Evolutionary conservation across 148 eudicot species (phyloP).

Genomic region (Beta vulgaris): DNA sequence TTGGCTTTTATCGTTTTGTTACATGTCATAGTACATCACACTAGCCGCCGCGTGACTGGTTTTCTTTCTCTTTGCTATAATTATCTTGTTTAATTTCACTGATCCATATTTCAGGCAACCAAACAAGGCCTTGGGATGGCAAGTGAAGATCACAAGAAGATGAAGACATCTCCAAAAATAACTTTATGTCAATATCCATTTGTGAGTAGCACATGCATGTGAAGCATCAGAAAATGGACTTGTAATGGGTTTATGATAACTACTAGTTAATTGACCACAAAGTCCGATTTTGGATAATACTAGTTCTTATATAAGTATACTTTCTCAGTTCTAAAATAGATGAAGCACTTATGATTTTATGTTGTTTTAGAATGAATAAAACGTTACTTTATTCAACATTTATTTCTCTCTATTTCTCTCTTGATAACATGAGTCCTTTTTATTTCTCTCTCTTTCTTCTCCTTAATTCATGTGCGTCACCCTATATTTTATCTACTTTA

Average conservation of each 20-base stretch:
- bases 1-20: background rate
- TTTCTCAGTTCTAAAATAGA: too few relatives aligned
- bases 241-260: too few relatives aligned
- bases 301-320: too few relatives aligned
- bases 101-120: background rate
- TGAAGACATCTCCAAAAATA: background rate
- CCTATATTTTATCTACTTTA: too few relatives aligned
- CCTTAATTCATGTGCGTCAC: too few relatives aligned
- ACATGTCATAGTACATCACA: background rate
- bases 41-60: background rate
- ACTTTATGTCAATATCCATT: background rate
- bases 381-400: too few relatives aligned
- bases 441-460: too few relatives aligned
- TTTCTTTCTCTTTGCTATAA: background rate
- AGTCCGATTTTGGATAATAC: too few relatives aligned
- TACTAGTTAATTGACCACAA: constrained; percentile 7
- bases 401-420: too few relatives aligned
- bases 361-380: too few relatives aligned
- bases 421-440: too few relatives aligned
- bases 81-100: background rate
- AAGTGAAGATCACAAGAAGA: constrained; percentile 15
- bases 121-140: constrained; percentile 3
- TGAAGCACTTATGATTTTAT: too few relatives aligned
- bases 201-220: constrained; percentile 17
- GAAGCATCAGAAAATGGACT: constrained; percentile 5